Evolutionary conservation across 371 early-diverging fungal genomes (phyloP).

Genomic region (Syncephalastrum sp.): DNA sequence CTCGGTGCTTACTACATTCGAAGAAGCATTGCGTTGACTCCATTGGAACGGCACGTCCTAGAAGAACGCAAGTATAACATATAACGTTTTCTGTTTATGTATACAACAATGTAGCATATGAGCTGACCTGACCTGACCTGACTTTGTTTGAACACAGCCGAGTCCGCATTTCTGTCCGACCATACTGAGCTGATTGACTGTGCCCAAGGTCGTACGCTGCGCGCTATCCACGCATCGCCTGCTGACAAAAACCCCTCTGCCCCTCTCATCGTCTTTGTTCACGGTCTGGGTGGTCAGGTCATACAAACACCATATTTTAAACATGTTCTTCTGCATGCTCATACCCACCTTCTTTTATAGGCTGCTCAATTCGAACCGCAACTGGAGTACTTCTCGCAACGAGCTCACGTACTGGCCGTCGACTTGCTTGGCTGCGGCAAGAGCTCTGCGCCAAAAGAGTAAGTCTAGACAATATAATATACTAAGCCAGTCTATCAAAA

Average conservation of each 20-base stretch:
- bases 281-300: conserved; percentile 64
- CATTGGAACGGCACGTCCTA: conserved; percentile 6
- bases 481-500: not conserved
- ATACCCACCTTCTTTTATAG: conserved; percentile 23
- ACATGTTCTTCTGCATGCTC: not conserved
- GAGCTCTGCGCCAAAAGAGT: conserved; percentile 54
- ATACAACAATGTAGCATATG: too few relatives aligned
- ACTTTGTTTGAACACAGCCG: conserved; percentile 4
- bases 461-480: conserved; percentile 5
- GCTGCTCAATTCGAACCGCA: conserved; percentile 66
- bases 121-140: not conserved
- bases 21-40: not conserved
- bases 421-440: conserved; percentile 69
- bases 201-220: conserved; percentile 15
- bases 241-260: conserved; percentile 45
- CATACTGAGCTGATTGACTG: conserved; percentile 48
- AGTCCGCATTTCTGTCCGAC: conserved; percentile 17
- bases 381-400: conserved; percentile 60
- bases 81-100: not conserved
- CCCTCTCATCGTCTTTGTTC: conserved; percentile 56
- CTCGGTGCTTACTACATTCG: conserved; percentile 2
- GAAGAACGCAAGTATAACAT: conserved; percentile 7
- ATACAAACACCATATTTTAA: not conserved
- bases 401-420: conserved; percentile 63
- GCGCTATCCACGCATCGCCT: conserved; percentile 19